These are phyloP conservation scores for barley (Hordeum vulgare) DNA, from an alignment of 176 grass and related monocot genomes.

Conservation along the genomic window DNA sequence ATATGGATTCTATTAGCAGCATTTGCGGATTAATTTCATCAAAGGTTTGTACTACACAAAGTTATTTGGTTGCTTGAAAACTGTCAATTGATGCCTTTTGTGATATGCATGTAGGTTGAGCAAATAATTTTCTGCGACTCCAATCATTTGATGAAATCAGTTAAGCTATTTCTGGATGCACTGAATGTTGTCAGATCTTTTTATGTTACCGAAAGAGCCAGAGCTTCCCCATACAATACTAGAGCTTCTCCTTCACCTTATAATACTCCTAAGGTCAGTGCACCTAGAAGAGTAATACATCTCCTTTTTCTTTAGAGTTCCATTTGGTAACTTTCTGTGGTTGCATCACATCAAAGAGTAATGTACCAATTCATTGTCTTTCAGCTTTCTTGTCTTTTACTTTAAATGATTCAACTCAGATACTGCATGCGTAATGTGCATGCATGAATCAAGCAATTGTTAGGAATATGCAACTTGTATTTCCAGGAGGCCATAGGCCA, in stretches of 20 bases:
- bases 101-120: slow-evolving; percentile 52
- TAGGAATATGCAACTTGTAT: no score
- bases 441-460: background rate
- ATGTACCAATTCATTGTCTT: background rate
- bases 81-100: slow-evolving; percentile 17
- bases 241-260: slow-evolving; percentile 15
- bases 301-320: background rate
- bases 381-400: slow-evolving; percentile 1
- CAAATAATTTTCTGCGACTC: slow-evolving; percentile 78
- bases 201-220: slow-evolving; percentile 63
- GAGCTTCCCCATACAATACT: slow-evolving; percentile 38
- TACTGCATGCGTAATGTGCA: background rate
- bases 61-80: slow-evolving; percentile 13
- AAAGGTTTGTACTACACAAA: slow-evolving; percentile 39
- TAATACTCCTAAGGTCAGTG: slow-evolving; percentile 61
- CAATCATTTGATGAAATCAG: slow-evolving; percentile 72
- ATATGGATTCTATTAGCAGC: slow-evolving; percentile 40
- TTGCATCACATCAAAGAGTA: background rate
- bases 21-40: slow-evolving; percentile 66
- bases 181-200: slow-evolving; percentile 73
- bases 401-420: background rate
- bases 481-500: no score
- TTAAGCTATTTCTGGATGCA: slow-evolving; percentile 76
- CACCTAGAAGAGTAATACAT: background rate
- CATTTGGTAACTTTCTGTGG: background rate